Evolutionary conservation across 306 rosid genomes (phyloP).

Genomic region (Vicia villosa): DNA sequence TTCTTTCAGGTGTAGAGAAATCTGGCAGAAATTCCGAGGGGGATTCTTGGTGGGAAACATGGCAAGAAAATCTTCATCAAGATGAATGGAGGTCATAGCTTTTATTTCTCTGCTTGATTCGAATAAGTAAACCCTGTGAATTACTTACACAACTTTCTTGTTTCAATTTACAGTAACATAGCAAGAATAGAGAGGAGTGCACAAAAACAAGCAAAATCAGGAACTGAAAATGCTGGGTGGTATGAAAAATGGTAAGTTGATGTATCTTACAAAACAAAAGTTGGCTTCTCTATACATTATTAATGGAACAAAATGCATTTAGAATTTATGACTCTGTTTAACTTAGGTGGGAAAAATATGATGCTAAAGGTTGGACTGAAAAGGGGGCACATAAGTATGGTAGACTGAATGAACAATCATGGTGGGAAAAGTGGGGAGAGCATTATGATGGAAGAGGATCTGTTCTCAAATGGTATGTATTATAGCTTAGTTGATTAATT

Average conservation of each 20-base stretch:
- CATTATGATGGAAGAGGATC: constrained; percentile 96
- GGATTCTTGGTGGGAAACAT: constrained; percentile 99
- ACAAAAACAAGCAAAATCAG: constrained; percentile 95
- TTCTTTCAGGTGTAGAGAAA: constrained; percentile 80
- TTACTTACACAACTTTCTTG: constrained; percentile 27
- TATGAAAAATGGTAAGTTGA: constrained; percentile 87
- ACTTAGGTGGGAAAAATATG: constrained; percentile 97
- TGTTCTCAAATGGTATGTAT: constrained; percentile 86
- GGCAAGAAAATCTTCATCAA: constrained; percentile 99
- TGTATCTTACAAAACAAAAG: constrained; percentile 8
- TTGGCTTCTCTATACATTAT: constrained; percentile 4
- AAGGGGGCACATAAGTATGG: constrained; percentile 97
- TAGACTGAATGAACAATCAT: constrained; percentile 93
- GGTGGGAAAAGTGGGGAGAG: constrained; percentile 99
- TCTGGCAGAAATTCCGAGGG: constrained; percentile 93
- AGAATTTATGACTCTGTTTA: constrained; percentile 24
- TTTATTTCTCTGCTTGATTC: constrained; percentile 20
- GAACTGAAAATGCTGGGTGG: constrained; percentile 98
- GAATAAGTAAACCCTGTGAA: constrained; percentile 15
- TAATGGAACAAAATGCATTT: constrained; percentile 13
- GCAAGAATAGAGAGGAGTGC: constrained; percentile 98
- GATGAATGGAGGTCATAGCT: constrained; percentile 92
- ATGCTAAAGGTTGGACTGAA: constrained; percentile 99
- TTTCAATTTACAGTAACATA: constrained; percentile 68
- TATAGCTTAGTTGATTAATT: background rate